phyloP scores from a whole-genome alignment of 805 yeast species.

The Teunomyces atbi region DNA sequence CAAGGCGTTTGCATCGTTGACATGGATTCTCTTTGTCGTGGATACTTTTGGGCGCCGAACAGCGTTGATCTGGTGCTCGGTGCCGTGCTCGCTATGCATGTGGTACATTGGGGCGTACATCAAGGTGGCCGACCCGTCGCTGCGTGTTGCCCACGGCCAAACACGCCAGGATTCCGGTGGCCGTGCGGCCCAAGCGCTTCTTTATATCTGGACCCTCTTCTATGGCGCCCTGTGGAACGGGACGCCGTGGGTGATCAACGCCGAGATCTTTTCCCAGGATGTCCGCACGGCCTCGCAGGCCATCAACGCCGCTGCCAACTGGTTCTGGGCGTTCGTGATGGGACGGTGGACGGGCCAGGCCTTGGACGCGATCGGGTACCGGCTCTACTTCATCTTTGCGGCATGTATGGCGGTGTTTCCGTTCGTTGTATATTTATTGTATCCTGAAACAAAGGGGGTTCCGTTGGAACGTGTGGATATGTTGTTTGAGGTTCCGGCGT shows the following conservation, averaged over 20 bases:
- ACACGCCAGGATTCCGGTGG: constrained; percentile 31
- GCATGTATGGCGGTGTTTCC: constrained; percentile 26
- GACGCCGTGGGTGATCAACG: constrained; percentile 46
- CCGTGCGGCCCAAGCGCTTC: constrained; percentile 43
- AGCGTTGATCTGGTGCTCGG: constrained; percentile 36
- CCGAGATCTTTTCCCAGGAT: constrained; percentile 46
- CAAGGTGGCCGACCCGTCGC: constrained; percentile 34
- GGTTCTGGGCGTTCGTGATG: constrained; percentile 53
- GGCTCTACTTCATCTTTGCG: constrained; percentile 45
- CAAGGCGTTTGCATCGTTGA: constrained; percentile 43
- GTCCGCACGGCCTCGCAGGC: constrained; percentile 44
- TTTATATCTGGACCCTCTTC: constrained; percentile 47
- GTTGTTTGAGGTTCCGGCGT: constrained; percentile 33
- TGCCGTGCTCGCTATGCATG: constrained; percentile 43
- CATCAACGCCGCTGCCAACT: constrained; percentile 44
- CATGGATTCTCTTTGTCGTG: constrained; percentile 46
- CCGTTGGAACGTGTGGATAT: constrained; percentile 34
- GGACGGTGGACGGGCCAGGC: constrained; percentile 47
- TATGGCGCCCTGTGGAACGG: constrained; percentile 48
- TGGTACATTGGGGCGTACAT: constrained; percentile 50
- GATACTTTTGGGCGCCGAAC: constrained; percentile 47
- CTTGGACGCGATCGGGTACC: constrained; percentile 42
- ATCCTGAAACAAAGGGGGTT: constrained; percentile 40
- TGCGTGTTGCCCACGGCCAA: constrained; percentile 20
- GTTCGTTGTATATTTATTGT: constrained; percentile 27